Base-by-base conservation (phyloP, 2,329 filamentous ascomycete species). In the Fusarium napiforme region DNA sequence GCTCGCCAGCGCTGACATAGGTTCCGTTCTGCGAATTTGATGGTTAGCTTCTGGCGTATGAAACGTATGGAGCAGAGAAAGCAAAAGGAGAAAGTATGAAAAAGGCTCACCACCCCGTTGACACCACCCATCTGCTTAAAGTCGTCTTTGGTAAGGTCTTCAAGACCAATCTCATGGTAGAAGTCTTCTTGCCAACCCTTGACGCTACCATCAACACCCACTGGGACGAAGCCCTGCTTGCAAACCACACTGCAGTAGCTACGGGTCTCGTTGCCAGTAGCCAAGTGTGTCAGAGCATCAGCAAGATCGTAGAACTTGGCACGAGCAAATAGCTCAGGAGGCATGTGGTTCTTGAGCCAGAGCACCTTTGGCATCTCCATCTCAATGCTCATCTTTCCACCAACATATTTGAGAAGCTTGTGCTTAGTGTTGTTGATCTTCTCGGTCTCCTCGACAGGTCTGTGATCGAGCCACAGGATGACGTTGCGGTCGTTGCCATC, bases 111-210 rank as follows among this genome's bases (percentile, higher is more conserved):
- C 91, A 97, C 93, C 87, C 93, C 93, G 81, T 98, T 89, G 77
- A 99, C 94, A 75, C 96, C 96, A 73, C 96, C 96, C 88, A 99
- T 93, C 74, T 95, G 91, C 86, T 93, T 93, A 82, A 97, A 99
- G 79, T 97, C 90, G 79, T 98, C 93, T 77, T 97, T 89, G 53
- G 89, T 90, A 64, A 99, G 85, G 74, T 97, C 95, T 42, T 88
- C 88, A n/a, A 99, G 87, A 21, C 96, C 96, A 79, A 99, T 97
- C 14, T 91, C 89, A 36, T 90, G 89, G 73, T 97, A 90, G 80
- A 99, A 99, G 79, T 98, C 96, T 76, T 96, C 93, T 82, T 98
- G 96, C 96, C 96, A 99, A 39, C 96, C 96, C 85, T 98, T 98
- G 65, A 97, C 94, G 82, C 95, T 98, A 53, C 95, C 95, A 77